Evolutionary conservation across 768 basidiomycete genomes (phyloP).

Genomic region (Baorangia bicolor): DNA sequence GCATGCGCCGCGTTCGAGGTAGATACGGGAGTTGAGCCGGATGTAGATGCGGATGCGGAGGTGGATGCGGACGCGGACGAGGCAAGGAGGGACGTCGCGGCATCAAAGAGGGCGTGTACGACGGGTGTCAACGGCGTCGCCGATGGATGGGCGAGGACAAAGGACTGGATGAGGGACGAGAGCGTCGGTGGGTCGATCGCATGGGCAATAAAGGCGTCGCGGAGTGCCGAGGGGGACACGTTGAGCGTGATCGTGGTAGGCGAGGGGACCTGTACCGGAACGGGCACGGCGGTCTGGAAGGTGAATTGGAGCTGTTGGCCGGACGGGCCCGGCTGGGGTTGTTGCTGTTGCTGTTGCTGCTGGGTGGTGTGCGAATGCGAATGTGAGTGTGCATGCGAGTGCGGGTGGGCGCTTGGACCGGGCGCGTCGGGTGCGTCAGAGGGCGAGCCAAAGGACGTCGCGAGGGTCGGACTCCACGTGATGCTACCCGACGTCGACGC

Average conservation of each 20-base stretch:
- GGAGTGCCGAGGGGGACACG: conserved; percentile 29
- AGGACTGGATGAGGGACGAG: conserved; percentile 54
- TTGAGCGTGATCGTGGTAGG: conserved; percentile 25
- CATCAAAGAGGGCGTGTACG: conserved; percentile 55
- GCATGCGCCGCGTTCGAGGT: neutral
- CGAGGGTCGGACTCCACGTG: conserved; percentile 39
- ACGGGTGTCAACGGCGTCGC: conserved; percentile 50
- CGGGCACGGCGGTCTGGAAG: conserved; percentile 45
- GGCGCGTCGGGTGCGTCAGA: conserved; percentile 14
- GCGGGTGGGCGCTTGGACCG: conserved; percentile 36
- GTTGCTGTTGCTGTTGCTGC: conserved; percentile 20
- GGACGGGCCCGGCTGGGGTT: conserved; percentile 29
- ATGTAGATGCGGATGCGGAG: conserved; percentile 34
- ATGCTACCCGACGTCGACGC: conserved; percentile 26
- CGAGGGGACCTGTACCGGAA: conserved; percentile 31
- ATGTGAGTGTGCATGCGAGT: conserved; percentile 20
- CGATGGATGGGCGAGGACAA: conserved; percentile 47
- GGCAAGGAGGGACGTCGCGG: conserved; percentile 32
- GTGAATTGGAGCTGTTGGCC: conserved; percentile 44
- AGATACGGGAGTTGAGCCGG: conserved; percentile 37
- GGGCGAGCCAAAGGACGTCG: conserved; percentile 37
- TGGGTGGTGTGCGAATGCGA: conserved; percentile 1
- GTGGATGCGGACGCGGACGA: conserved; percentile 20
- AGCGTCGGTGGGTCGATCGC: conserved; percentile 48
- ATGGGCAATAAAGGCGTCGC: conserved; percentile 33